Conservation (phyloP, 176 grass and related monocot species). For the Ampelocalamus luodianensis region DNA sequence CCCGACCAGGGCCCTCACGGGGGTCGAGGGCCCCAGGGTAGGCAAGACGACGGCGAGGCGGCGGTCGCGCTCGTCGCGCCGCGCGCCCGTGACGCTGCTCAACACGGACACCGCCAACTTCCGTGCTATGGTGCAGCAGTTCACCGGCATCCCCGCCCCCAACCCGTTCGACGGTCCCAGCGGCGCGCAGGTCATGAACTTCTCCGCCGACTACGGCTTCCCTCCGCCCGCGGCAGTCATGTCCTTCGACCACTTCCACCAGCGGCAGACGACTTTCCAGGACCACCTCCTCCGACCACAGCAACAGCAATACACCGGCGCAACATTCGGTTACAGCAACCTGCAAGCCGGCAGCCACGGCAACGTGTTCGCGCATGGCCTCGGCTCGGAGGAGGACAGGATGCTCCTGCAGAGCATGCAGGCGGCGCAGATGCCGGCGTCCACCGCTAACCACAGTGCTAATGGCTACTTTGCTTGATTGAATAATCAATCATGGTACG, state of each 20-base stretch:
- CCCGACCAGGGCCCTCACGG: background rate
- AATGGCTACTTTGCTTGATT: slow-evolving; percentile 57
- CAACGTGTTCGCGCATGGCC: slow-evolving; percentile 33
- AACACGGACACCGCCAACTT: slow-evolving; percentile 94
- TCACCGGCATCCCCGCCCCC: slow-evolving; percentile 69
- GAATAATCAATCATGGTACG: background rate
- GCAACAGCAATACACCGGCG: slow-evolving; percentile 51
- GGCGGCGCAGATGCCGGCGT: slow-evolving; percentile 52
- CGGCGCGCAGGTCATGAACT: slow-evolving; percentile 46
- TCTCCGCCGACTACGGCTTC: slow-evolving; percentile 48
- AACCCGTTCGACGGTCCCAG: slow-evolving; percentile 16
- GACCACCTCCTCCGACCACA: slow-evolving; percentile 45
- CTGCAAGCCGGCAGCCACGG: background rate
- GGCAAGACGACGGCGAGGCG: slow-evolving; percentile 60
- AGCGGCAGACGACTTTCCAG: slow-evolving; percentile 38
- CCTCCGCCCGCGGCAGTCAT: slow-evolving; percentile 13
- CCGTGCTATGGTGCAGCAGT: slow-evolving; percentile 91
- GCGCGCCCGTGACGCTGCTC: slow-evolving; percentile 84
- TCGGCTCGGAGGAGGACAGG: slow-evolving; percentile 49
- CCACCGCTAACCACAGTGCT: slow-evolving; percentile 35
- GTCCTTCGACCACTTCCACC: slow-evolving; percentile 51
- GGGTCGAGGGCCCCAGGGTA: slow-evolving; percentile 40
- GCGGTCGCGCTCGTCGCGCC: slow-evolving; percentile 66
- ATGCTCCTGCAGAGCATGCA: slow-evolving; percentile 57
- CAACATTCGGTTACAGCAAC: slow-evolving; percentile 18